These are phyloP conservation scores for Lachnellula hyalina DNA, from an alignment of 2,329 filamentous ascomycete genomes.

Conservation along the genomic window DNA sequence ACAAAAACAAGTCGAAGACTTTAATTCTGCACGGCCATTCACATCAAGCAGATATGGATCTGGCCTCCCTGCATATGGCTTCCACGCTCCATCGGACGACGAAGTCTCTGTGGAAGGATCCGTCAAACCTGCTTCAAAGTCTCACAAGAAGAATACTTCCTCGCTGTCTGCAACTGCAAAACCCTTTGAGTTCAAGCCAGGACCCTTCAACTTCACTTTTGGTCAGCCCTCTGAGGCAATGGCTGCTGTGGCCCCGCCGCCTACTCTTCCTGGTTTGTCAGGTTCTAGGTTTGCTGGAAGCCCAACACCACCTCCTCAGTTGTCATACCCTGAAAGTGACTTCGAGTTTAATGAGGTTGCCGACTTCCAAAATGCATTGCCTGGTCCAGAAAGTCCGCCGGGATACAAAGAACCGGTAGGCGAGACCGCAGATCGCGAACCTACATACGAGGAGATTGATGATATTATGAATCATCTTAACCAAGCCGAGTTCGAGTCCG, in stretches of 20 bases:
- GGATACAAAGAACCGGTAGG: conserved; percentile 7
- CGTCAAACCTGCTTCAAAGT: conserved; percentile 19
- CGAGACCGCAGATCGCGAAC: conserved; percentile 16
- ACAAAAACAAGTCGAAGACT: conserved; percentile 34
- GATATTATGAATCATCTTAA: conserved; percentile 86
- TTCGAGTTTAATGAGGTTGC: conserved; percentile 21
- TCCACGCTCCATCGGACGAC: conserved; percentile 28
- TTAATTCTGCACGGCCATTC: conserved; percentile 31
- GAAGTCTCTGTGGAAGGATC: conserved; percentile 13
- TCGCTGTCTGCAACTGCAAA: conserved; percentile 67
- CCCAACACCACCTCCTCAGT: conserved; percentile 20
- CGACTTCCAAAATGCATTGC: conserved; percentile 26
- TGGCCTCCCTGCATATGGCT: conserved; percentile 25
- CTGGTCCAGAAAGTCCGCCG: conserved; percentile 17
- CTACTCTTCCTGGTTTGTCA: conserved; percentile 21
- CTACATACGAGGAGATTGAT: conserved; percentile 78
- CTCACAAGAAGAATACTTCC: conserved; percentile 40
- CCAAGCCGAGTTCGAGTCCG: conserved; percentile 59
- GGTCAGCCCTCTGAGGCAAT: conserved; percentile 9
- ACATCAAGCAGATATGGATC: conserved; percentile 23
- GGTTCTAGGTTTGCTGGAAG: conserved; percentile 28
- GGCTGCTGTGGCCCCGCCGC: conserved; percentile 5
- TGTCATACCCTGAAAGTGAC: conserved; percentile 12
- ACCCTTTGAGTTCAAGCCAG: conserved; percentile 49
- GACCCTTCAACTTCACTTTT: conserved; percentile 26